Percentiles rank a stretch among this genome's conserved stretches.
Evolutionary conservation across 225 moss, liverwort and hornwort genomes (phyloP).

Genomic region (Antitrichia curtipendula): DNA sequence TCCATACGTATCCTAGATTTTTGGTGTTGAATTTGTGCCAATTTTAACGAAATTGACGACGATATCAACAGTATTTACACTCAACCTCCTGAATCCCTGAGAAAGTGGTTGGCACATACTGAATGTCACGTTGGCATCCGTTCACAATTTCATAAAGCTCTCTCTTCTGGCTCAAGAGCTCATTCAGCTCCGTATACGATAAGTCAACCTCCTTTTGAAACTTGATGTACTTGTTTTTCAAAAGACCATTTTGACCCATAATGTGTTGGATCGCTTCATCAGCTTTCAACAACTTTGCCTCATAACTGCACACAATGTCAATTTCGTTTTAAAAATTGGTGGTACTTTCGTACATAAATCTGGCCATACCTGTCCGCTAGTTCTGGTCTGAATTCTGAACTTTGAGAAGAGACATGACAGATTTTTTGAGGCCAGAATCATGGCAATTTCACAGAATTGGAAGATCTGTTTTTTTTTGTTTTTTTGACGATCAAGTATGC

Average conservation of each 20-base stretch:
- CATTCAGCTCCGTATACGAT: slow-evolving; percentile 47
- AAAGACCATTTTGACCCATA: slow-evolving; percentile 66
- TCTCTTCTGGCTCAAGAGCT: slow-evolving; percentile 52
- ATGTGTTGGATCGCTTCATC: slow-evolving; percentile 41
- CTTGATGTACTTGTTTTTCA: slow-evolving; percentile 48
- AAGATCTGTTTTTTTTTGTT: not conserved
- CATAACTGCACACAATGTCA: slow-evolving; percentile 16
- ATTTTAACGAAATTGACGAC: not conserved
- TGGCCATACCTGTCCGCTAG: not conserved
- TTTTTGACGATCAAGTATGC: not conserved
- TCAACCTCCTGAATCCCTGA: not conserved
- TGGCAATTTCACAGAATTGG: not conserved
- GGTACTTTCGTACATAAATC: not conserved
- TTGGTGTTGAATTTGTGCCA: not conserved
- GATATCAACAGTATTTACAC: not conserved
- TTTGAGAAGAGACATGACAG: too few species aligned
- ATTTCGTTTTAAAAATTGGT: not conserved
- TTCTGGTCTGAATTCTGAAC: not conserved
- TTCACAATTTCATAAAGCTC: slow-evolving; percentile 75
- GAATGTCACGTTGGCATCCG: slow-evolving; percentile 52
- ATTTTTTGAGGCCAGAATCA: not conserved
- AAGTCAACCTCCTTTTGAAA: slow-evolving; percentile 67
- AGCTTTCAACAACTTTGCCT: slow-evolving; percentile 30
- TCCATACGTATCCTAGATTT: not conserved
- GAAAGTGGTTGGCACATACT: not conserved